A percentile compares a stretch with the other conserved stretches of the same genome.
Evolutionary conservation across 257 asterid species (phyloP).

Genomic region (Fraxinus anomala): DNA sequence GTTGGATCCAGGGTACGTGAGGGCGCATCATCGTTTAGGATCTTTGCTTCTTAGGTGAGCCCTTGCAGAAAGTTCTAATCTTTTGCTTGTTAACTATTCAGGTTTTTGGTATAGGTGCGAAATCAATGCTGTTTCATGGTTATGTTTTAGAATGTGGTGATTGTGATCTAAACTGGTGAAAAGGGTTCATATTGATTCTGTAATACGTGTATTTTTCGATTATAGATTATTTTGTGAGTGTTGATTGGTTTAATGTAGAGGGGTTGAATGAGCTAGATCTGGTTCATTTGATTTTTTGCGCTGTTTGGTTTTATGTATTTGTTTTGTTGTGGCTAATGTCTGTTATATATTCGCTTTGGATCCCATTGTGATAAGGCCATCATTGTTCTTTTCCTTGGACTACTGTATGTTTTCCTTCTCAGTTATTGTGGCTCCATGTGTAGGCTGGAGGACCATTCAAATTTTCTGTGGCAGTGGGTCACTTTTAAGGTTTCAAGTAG

Average conservation of each 20-base stretch:
- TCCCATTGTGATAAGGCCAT: slow-evolving; percentile 17
- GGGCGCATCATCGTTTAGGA: slow-evolving; percentile 92
- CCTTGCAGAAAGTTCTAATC: slow-evolving; percentile 21
- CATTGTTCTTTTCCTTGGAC: slow-evolving; percentile 28
- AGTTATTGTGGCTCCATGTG: slow-evolving; percentile 20
- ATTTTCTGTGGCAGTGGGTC: slow-evolving; percentile 14
- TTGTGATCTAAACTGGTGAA: slow-evolving; percentile 25
- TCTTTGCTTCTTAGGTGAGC: slow-evolving; percentile 81
- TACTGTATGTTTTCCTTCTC: slow-evolving; percentile 27
- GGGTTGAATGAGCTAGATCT: slow-evolving; percentile 33
- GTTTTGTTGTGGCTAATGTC: slow-evolving; percentile 32
- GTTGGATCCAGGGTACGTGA: slow-evolving; percentile 78
- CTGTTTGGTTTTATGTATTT: slow-evolving; percentile 29
- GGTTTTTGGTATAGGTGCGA: slow-evolving; percentile 1
- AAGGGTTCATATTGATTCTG: slow-evolving; percentile 18
- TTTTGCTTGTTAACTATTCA: slow-evolving; percentile 15
- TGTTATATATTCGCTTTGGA: slow-evolving; percentile 36
- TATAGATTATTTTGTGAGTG: slow-evolving; percentile 25
- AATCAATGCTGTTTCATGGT: slow-evolving; percentile 23
- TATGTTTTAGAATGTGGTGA: slow-evolving; percentile 20
- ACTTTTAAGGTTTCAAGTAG: slow-evolving; percentile 19
- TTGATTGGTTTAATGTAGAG: slow-evolving; percentile 18
- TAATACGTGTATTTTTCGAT: neutral
- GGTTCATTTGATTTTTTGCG: slow-evolving; percentile 28
- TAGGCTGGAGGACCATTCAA: slow-evolving; percentile 19